Base-by-base conservation (phyloP, 1,284 basidiomycete genomes). In the Fomitopsis pinicola region DNA sequence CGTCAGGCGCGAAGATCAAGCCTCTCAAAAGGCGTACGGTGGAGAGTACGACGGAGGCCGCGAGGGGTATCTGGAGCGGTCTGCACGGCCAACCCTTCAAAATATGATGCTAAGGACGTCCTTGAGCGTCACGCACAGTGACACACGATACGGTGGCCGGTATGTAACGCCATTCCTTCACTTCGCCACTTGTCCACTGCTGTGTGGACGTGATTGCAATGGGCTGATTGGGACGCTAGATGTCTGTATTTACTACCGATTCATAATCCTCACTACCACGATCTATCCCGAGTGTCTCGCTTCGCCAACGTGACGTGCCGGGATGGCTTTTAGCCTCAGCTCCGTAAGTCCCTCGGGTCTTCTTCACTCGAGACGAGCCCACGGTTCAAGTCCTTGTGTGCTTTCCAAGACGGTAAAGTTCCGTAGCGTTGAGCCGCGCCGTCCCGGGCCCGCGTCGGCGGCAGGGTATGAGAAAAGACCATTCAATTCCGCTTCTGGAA, bases 51-150 rank as follows among this genome's bases (percentile, higher is more conserved):
- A 87, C 88, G 57, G 89, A 92, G 76, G 82, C 91, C 35, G 81
- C 89, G 28, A 86, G 92, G 73, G 92, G 92, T 59, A 91, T 94
- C 66, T 94, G 91, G 92, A 91, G 88, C 72, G 91, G 91, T 48
- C 72, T 93, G 64, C 91, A 93, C 68, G 76, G 77, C 64, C 82
- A 85, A 58, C 72, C 77, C 36, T 80, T 78, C 74, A 76, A 76
- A 64, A 82, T 82, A 66, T 78, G 68, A 73, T 22, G 52, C 57
- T 40, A 14, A 38, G 33, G 52, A 17, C 30, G 36, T 12, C 15
- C 38, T 38, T 14, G 35, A 33, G n/a, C 17, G 22, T 10, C 22
- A 26, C 22, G 28, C 45, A 28, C 22, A 28, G 45, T 26, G 12
- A 28, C 28, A n/a, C 28, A 50, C 48, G 12, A 50, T 30, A 33